These are phyloP conservation scores for Penicillium riverlandense DNA, from an alignment of 495 filamentous ascomycete genomes.

Conservation along the genomic window DNA sequence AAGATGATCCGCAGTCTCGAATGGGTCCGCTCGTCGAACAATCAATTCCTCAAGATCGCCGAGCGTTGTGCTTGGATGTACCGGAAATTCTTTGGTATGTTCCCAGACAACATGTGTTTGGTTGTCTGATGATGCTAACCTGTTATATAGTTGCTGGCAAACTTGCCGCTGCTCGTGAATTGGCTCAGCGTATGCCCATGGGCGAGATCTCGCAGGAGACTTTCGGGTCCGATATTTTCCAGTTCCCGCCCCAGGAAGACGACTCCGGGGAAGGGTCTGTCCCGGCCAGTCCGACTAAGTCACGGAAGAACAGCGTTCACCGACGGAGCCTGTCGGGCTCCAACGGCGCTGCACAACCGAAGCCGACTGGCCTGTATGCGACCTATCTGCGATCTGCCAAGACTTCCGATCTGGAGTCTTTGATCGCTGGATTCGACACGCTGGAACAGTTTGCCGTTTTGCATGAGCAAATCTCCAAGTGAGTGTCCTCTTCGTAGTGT, in stretches of 20 bases:
- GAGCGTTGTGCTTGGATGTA: constrained; percentile 59
- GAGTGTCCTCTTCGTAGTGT: constrained; percentile 8
- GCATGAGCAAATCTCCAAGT: constrained; percentile 40
- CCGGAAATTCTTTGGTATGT: constrained; percentile 44
- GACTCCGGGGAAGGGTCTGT: constrained; percentile 12
- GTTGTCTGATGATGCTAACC: background rate
- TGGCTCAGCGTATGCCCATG: constrained; percentile 42
- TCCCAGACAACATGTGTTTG: background rate
- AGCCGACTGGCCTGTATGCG: background rate
- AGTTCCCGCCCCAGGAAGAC: constrained; percentile 20
- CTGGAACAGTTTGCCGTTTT: constrained; percentile 52
- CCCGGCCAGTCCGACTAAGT: constrained; percentile 28
- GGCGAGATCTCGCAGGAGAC: constrained; percentile 33
- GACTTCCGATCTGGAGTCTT: constrained; percentile 66
- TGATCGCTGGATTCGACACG: constrained; percentile 58
- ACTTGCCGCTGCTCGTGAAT: constrained; percentile 57
- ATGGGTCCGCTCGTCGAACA: constrained; percentile 72
- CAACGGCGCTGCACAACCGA: constrained; percentile 1
- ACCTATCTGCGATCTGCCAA: constrained; percentile 46
- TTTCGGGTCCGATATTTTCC: constrained; percentile 34
- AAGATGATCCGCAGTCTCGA: constrained; percentile 71
- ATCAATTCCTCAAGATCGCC: constrained; percentile 66
- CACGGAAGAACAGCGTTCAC: constrained; percentile 16
- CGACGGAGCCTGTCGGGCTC: constrained; percentile 17
- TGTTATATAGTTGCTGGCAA: constrained; percentile 26